phyloP scores from a whole-genome alignment of 768 basidiomycete genomes.

The Imleria badia region DNA sequence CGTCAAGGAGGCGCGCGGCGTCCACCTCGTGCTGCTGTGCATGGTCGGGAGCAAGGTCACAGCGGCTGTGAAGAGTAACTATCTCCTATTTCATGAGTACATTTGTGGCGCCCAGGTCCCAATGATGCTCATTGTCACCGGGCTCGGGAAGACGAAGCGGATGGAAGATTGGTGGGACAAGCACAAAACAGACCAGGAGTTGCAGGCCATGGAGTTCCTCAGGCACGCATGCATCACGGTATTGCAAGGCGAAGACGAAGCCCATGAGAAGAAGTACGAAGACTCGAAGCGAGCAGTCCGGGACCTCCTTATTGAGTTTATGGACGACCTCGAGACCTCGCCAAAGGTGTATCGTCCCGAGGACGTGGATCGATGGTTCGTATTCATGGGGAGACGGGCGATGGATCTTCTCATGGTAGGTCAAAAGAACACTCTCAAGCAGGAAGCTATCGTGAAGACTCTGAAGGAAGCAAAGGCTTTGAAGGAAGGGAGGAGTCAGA shows the following conservation, averaged over 20 bases:
- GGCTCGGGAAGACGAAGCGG: slow-evolving; percentile 33
- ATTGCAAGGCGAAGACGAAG: slow-evolving; percentile 18
- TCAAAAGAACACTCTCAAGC: slow-evolving; percentile 5
- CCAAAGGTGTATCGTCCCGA: slow-evolving; percentile 8
- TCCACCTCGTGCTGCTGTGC: slow-evolving; percentile 41
- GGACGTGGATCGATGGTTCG: slow-evolving; percentile 15
- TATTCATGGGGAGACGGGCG: slow-evolving; percentile 9
- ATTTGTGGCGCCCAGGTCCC: slow-evolving; percentile 38
- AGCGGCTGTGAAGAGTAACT: slow-evolving; percentile 34
- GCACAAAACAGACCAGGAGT: slow-evolving; percentile 12
- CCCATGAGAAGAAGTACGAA: slow-evolving; percentile 16
- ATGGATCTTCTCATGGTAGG: slow-evolving; percentile 16
- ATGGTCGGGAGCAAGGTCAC: slow-evolving; percentile 40
- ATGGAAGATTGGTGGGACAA: slow-evolving; percentile 37
- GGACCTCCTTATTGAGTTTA: slow-evolving; percentile 13
- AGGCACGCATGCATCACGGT: slow-evolving; percentile 33
- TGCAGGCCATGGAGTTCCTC: slow-evolving; percentile 10
- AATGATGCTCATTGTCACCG: slow-evolving; percentile 37
- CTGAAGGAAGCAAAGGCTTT: slow-evolving; percentile 14
- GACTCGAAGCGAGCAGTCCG: slow-evolving; percentile 15
- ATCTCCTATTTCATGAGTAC: slow-evolving; percentile 36
- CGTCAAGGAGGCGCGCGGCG: slow-evolving; percentile 27
- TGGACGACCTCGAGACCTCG: background rate
- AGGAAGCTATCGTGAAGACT: slow-evolving; percentile 8
- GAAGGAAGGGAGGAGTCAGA: slow-evolving; percentile 9